Evolutionary conservation across 2,329 filamentous ascomycete species (phyloP), one percentile per base, ranked within the genome.

Genomic region (Xylaria sp.): DNA sequence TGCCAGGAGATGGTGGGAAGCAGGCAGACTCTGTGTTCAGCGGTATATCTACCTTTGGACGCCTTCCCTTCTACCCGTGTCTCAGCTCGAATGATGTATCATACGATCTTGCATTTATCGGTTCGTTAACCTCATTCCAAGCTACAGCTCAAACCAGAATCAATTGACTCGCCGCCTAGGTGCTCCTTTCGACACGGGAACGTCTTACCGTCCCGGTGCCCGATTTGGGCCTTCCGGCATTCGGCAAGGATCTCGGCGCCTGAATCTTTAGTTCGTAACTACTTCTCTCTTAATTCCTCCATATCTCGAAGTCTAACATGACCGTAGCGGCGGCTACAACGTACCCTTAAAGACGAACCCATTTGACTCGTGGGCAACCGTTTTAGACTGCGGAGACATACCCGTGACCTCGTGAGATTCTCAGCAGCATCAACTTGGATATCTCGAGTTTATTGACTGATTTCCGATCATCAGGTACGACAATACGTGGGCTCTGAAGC

Each of bases 11-110:
- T 77, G 92, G 92, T 25, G 92, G 92, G 59, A 95, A 87, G 40
- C 91, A 95, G 89, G 92, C 92, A 63, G 92, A 96, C 75, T 93
- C 91, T 0, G 91, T 95, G 61, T 96, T 95, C 78, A 94, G 91
- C 1, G 92, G 92, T 28, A 95, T 96, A 72, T 91, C 90, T 0
- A 96, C 92, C 7, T 95, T 95, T 73, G 92, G 91, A 11, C 88
- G 91, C 53, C 79, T 95, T 43, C 87, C 89, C 5, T 95, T 96
- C 77, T 86, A 84, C 61, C 90, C 91, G 2, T 96, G 92, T 74
- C 81, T 96, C 3, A 81, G 85, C n/a, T 88, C 84, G 65, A 83
- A 87, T 42, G 83, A 87, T 25, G 87, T 89, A 67, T 86, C 88
- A 71, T 96, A 90, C 70, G 92, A 96, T 68, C 94, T 96, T 76